Conservation (phyloP, 441 rosid species). For the Pelargonium fulgidum region DNA sequence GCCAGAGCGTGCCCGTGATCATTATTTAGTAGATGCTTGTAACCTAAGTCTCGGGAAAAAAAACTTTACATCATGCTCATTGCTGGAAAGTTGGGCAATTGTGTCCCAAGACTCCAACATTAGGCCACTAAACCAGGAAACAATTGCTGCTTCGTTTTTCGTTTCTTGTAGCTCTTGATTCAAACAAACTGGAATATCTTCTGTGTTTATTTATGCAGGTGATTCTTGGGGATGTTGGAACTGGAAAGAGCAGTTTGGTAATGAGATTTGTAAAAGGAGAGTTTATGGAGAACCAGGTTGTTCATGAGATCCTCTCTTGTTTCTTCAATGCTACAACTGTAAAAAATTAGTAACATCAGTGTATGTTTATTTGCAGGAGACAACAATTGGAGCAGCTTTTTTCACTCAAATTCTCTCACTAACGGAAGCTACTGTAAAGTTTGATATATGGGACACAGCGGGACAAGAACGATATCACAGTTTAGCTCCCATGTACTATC, state of each 20-base stretch:
- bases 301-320: not conserved
- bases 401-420: slow-evolving; percentile 66
- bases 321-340: not conserved
- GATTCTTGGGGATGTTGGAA: slow-evolving; percentile 74
- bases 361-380: slow-evolving; percentile 38
- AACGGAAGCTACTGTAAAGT: slow-evolving; percentile 58
- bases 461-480: slow-evolving; percentile 81
- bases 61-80: too few species aligned
- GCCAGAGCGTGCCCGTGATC: too few species aligned
- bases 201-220: slow-evolving; percentile 36
- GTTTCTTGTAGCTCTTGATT: too few species aligned
- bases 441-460: slow-evolving; percentile 83
- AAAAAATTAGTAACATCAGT: too few species aligned
- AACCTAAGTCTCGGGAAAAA: too few species aligned
- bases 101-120: too few species aligned
- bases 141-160: too few species aligned
- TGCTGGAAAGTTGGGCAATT: too few species aligned
- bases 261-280: slow-evolving; percentile 71
- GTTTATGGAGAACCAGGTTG: slow-evolving; percentile 61
- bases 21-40: too few species aligned
- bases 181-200: not conserved
- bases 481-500: slow-evolving; percentile 82
- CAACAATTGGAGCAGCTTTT: slow-evolving; percentile 80
- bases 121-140: too few species aligned
- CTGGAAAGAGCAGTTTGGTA: slow-evolving; percentile 73